Percentiles rank a stretch among this genome's conserved stretches.
Evolutionary conservation across 305 asterid genomes (phyloP).

Genomic region (Fraxinus greggii): DNA sequence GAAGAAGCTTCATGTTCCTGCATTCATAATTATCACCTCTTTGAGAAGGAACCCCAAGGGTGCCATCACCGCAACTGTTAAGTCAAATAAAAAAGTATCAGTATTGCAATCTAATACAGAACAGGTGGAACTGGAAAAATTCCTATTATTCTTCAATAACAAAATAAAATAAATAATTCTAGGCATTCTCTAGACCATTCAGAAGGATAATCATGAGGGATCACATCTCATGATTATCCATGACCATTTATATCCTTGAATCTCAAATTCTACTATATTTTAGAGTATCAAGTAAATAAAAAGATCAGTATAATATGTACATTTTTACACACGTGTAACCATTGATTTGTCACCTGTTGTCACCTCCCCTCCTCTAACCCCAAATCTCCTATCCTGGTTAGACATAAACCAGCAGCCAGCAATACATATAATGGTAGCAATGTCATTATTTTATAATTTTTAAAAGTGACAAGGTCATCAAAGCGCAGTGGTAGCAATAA

Average conservation of each 20-base stretch:
- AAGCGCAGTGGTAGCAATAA: not conserved
- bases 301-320: not conserved
- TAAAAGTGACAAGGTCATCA: not conserved
- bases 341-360: not conserved
- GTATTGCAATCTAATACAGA: not conserved
- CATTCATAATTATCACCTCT: slow-evolving; percentile 92
- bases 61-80: slow-evolving; percentile 89
- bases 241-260: slow-evolving; percentile 14
- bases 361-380: not conserved
- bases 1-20: slow-evolving; percentile 92
- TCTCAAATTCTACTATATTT: slow-evolving; percentile 16
- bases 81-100: slow-evolving; percentile 30
- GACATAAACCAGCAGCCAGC: not conserved
- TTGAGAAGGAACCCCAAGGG: slow-evolving; percentile 76
- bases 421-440: not conserved
- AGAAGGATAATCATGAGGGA: not conserved
- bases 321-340: not conserved
- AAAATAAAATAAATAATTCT: not conserved
- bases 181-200: not conserved
- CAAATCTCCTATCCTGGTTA: not conserved
- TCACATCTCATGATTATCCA: not conserved
- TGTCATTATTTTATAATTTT: not conserved
- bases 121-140: not conserved
- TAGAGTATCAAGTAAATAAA: slow-evolving; percentile 13
- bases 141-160: not conserved